Conservation (phyloP, 305 asterid species). For the Caryopteris hybrid region DNA sequence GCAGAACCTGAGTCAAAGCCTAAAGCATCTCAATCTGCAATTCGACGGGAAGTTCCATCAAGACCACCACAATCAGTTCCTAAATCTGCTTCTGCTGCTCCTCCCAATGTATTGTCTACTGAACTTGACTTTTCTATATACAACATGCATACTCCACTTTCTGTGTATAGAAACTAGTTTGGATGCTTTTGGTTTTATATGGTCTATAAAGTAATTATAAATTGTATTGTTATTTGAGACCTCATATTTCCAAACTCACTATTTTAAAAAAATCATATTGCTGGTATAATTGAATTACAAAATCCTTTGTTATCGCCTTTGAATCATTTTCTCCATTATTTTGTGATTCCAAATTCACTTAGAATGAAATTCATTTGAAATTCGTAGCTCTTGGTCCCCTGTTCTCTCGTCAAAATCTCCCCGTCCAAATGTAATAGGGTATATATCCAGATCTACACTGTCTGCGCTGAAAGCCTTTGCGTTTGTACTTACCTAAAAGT, state of each 20-base stretch:
- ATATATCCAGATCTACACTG: too few species aligned
- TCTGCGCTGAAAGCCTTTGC: too few species aligned
- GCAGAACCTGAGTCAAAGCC: constrained; percentile 57
- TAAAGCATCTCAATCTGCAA: constrained; percentile 47
- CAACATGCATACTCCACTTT: neutral
- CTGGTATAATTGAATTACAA: too few species aligned
- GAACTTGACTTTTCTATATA: neutral
- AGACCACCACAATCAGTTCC: constrained; percentile 66
- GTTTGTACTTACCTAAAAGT: too few species aligned
- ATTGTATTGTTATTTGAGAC: neutral
- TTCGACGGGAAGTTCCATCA: constrained; percentile 55
- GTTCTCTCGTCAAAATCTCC: neutral
- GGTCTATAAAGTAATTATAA: neutral
- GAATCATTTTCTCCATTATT: neutral
- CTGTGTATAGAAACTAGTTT: neutral
- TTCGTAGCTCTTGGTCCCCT: neutral
- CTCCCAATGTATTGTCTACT: constrained; percentile 51
- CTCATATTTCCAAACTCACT: neutral
- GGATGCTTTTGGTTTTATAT: neutral
- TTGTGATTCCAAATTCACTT: neutral
- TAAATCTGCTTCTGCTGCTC: constrained; percentile 66
- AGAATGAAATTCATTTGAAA: neutral
- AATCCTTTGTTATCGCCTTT: neutral
- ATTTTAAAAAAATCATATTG: too few species aligned
- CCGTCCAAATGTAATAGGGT: too few species aligned